phyloP scores from a whole-genome alignment of 2,329 filamentous ascomycete species.

The Trichoderma aggressivum region DNA sequence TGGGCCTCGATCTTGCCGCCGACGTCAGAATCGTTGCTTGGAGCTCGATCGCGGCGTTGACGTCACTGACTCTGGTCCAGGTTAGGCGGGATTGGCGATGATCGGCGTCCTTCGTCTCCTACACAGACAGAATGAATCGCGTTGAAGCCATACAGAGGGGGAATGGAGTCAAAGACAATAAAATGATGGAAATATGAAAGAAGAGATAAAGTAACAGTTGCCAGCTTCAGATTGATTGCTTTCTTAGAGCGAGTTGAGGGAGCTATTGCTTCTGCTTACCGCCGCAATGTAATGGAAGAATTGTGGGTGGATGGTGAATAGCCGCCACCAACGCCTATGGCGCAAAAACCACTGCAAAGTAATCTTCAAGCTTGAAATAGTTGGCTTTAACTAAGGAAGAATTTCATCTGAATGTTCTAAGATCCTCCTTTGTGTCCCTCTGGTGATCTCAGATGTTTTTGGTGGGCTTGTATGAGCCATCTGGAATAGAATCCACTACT shows the following conservation, averaged over 20 bases:
- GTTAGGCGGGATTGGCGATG: not conserved
- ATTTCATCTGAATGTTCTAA: not conserved
- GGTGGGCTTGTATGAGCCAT: not conserved
- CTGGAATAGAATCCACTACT: not conserved
- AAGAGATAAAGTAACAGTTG: not conserved
- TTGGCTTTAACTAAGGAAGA: not conserved
- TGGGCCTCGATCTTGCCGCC: slow-evolving; percentile 5
- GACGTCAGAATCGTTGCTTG: slow-evolving; percentile 8
- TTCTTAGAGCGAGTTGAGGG: not conserved
- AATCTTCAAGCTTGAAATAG: not conserved
- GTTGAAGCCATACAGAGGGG: not conserved
- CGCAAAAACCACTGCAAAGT: not conserved
- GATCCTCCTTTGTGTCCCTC: not conserved
- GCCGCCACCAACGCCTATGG: not conserved
- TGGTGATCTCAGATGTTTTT: not conserved
- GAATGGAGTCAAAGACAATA: not conserved
- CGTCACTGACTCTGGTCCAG: not conserved
- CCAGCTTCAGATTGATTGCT: not conserved
- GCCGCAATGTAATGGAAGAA: not conserved
- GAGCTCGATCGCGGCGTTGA: not conserved
- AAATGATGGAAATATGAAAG: not conserved
- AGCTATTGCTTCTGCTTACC: not conserved
- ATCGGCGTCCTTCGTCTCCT: not conserved
- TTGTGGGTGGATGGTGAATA: not conserved
- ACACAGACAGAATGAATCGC: not conserved